Evolutionary conservation across 192 early-diverging fungal genomes (phyloP).

Genomic region (Tieghemiomyces parasiticus): DNA sequence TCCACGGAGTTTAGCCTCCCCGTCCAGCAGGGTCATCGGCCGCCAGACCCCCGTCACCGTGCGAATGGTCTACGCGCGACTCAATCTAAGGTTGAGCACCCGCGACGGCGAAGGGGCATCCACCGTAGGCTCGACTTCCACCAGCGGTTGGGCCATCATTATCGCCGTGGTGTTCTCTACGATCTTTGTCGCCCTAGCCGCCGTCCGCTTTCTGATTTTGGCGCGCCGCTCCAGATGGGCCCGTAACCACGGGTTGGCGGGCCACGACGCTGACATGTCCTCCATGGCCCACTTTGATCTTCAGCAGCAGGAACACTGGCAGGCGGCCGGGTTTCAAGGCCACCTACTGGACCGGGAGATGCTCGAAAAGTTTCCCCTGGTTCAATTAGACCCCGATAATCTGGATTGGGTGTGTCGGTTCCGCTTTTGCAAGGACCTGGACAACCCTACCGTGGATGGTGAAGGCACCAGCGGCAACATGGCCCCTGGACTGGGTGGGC

Average conservation of each 20-base stretch:
- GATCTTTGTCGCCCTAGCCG: slow-evolving; percentile 3
- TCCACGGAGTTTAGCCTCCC: too few species aligned
- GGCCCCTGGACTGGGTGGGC: too few species aligned
- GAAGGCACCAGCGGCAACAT: neutral
- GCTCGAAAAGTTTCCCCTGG: neutral
- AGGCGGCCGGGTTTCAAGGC: neutral
- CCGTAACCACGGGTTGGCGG: neutral
- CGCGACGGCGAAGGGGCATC: neutral
- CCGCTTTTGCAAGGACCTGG: neutral
- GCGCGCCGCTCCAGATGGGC: neutral
- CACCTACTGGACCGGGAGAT: neutral
- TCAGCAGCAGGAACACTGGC: neutral
- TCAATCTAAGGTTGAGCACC: neutral
- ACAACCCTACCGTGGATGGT: neutral
- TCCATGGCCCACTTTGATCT: neutral
- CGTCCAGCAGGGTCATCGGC: too few species aligned
- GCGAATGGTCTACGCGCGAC: neutral
- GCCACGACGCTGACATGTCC: neutral
- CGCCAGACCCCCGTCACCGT: neutral
- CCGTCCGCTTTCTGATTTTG: neutral
- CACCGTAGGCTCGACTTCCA: neutral
- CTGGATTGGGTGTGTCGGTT: neutral
- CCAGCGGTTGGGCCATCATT: slow-evolving; percentile 4
- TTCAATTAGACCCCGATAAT: neutral
- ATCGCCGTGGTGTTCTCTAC: slow-evolving; percentile 6